A percentile compares a stretch with the other conserved stretches of the same genome.
phyloP scores from a whole-genome alignment of 257 asterid genomes.

The Solanum megistacrolobum region DNA sequence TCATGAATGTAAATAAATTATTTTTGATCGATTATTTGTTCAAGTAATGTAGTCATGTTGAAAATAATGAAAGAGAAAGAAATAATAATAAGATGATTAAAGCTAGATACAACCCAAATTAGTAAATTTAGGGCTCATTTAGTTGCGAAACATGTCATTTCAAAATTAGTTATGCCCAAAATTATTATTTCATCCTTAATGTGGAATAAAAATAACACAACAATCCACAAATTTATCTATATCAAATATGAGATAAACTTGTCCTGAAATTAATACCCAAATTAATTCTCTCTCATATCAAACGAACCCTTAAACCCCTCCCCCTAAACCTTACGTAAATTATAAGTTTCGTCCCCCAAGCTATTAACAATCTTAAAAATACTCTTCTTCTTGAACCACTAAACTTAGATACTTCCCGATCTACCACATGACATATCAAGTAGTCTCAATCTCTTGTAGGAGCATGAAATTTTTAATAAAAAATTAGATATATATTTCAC shows the following conservation, averaged over 20 bases:
- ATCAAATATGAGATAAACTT: not conserved
- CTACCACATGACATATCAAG: fast-evolving
- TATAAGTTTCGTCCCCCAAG: too few species aligned
- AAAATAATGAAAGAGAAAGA: not conserved
- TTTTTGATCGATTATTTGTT: fast-evolving
- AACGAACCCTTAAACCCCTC: not conserved
- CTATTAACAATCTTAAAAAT: not conserved
- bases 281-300: too few species aligned
- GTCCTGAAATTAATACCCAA: too few species aligned
- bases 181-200: not conserved
- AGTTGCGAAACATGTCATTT: not conserved
- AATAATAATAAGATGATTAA: not conserved
- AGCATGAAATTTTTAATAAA: too few species aligned
- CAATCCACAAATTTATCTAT: too few species aligned
- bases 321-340: not conserved
- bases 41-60: not conserved
- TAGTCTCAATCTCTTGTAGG: too few species aligned
- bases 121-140: not conserved
- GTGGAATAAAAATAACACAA: not conserved
- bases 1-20: not conserved
- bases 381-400: too few species aligned
- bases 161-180: too few species aligned
- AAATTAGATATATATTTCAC: too few species aligned
- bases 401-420: too few species aligned
- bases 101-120: not conserved